Evolutionary conservation across 2,329 filamentous ascomycete genomes (phyloP), one percentile per base, ranked within the genome.

Genomic region (Lasiodiplodia theobromae): DNA sequence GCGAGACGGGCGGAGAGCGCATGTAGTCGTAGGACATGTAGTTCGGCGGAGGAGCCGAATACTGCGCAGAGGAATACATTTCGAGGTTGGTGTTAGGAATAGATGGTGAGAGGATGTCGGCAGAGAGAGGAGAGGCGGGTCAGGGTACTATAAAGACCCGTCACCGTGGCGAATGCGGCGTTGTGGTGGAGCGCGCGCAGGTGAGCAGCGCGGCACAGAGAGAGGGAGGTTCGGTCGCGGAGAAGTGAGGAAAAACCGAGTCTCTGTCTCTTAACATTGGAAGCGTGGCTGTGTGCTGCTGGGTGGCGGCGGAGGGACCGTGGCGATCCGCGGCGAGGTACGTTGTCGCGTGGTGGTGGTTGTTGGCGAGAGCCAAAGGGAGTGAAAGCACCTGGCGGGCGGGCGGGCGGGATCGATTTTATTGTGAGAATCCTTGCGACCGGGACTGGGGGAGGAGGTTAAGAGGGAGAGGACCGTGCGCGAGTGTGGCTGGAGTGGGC

Each of bases 1-100:
- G 85, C 67, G 86, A 86, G 67, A 85, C 77, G 21, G 78, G 77
- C 57, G 78, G 75, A 53, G 76, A 77, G 66, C 72, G 73, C 73
- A 73, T 72, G 71, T 76, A 75, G 71, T 80, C 78, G 74, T 75
- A 77, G 68, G 76, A 72, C 77, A 77, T 75, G 73, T 79, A 79
- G 73, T 74, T 74, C 47, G 78, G 78, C 16, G 78, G 77, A 53
- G 76, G 75, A 18, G 77, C 76, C 47, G 74, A 75, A 70, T 77
- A 79, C 51, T 76, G 76, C 37, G 75, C 72, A n/a, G 60, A 64
- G 25, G 72, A 71, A 73, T 76, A 77, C 75, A 76, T 76, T 47
- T 70, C 34, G 40, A 72, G 63, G 14, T 37, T 58, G 25, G 40
- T 49, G 40, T 68, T 62, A 58, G 57, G 49, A 51, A 52, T 38